phyloP scores from a whole-genome alignment of 352 stramenopile genomes.

The Aphanomyces astaci region DNA sequence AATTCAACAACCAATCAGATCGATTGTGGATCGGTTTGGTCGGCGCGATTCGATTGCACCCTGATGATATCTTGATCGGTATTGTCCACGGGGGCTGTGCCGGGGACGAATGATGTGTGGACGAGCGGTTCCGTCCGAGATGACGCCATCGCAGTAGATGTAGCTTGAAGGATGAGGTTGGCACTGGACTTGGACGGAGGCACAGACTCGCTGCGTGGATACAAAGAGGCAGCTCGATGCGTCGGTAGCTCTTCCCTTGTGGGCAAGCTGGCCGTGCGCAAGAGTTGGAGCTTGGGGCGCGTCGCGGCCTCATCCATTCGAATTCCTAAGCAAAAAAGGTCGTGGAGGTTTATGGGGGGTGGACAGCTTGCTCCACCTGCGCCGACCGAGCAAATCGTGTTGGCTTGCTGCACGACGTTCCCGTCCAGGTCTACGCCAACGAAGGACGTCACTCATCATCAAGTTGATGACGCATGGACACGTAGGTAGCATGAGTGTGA shows the following conservation, averaged over 20 bases:
- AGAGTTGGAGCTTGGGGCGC: conserved; percentile 12
- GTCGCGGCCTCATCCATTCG: conserved; percentile 18
- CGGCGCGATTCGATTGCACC: not conserved
- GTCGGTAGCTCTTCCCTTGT: not conserved
- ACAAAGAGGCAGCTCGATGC: not conserved
- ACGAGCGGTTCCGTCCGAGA: no score
- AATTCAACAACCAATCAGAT: no score
- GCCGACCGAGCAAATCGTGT: conserved; percentile 20
- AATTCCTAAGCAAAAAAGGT: conserved; percentile 12
- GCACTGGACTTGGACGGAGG: not conserved
- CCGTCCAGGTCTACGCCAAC: conserved; percentile 15
- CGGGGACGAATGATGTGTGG: no score
- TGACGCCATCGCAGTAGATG: no score
- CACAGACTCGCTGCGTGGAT: not conserved
- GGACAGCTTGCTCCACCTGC: no score
- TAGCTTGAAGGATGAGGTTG: no score
- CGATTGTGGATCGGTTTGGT: not conserved
- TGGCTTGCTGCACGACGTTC: conserved; percentile 3
- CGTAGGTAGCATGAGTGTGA: not conserved
- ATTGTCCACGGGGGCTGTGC: not conserved
- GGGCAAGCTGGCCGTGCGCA: not conserved
- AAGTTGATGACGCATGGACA: no score
- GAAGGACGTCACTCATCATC: no score
- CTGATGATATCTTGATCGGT: not conserved
- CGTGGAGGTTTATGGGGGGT: no score